Evolutionary conservation across 129 eudicot species (phyloP), one percentile per base, ranked within the genome.

Genomic region (Escallonia herrerae): DNA sequence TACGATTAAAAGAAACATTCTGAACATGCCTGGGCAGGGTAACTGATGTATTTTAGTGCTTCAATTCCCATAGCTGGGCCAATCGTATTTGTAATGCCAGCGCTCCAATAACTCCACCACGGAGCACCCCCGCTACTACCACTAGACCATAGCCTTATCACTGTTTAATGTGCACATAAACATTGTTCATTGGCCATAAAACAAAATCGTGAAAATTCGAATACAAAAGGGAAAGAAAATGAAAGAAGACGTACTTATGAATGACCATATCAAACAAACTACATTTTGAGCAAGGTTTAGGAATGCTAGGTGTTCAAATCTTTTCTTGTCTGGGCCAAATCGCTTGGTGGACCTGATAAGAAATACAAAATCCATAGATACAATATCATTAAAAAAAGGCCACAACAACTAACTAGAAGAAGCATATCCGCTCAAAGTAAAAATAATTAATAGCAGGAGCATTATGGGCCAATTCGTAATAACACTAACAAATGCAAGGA

Each of bases 51-150:
- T 74, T 93, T 93, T 64, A 93, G 62, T 8, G 99, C 96, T 77
- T 89, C 96, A 59, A 93, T 93, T 10, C 98, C 98, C 99, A 93
- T 93, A 64, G 99, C 99, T 9, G 99, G 99, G 13, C 99, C 99
- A 69, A 93, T 93, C 0, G 99, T 83, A 56, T 89, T 93, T 12
- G 99, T 93, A 67, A 93, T 89, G 37, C 99, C 96, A 62, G 99
- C 99, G 80, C 96, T 89, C 96, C 99, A 93, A 15, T 81, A 93
- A 79, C 90, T 93, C 95, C 93, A 93, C 96, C 99, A 93, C 6
- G 99, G 99, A 73, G 99, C 95, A 69, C 86, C 95, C 37, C 84
- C 86, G 63, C 77, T 59, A 43, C 82, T 62, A 51, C 87, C 75
- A 69, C 80, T 73, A 0, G 96, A 82, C 99, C 96, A 93, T 62